These are phyloP conservation scores for Rhizoclosmatium globosum DNA, from an alignment of 192 early-diverging fungal genomes.

Conservation along the genomic window DNA sequence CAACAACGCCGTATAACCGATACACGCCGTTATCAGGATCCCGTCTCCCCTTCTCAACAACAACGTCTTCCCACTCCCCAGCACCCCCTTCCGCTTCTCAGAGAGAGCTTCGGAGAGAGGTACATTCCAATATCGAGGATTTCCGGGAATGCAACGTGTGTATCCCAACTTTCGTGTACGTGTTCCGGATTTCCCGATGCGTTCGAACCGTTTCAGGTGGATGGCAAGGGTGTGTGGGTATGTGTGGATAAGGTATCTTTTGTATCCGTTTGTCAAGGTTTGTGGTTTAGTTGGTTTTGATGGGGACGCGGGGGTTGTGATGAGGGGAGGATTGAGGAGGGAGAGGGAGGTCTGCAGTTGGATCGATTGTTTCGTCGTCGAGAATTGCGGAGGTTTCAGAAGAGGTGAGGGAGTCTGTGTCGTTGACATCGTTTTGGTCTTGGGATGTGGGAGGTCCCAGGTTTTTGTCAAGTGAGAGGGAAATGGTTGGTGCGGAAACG, in stretches of 20 bases:
- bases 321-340: neutral
- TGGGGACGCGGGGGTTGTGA: neutral
- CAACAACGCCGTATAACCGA: conserved; percentile 54
- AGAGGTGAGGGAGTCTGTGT: no score
- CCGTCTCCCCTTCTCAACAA: neutral
- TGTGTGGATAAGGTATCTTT: conserved; percentile 55
- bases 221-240: conserved; percentile 52
- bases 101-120: conserved; percentile 41
- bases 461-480: no score
- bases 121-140: conserved; percentile 45
- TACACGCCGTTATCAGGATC: conserved; percentile 43
- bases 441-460: no score
- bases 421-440: no score
- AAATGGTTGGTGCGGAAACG: neutral
- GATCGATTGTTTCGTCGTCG: neutral
- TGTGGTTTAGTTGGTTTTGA: neutral
- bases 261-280: conserved; percentile 46
- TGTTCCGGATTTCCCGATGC: conserved; percentile 22
- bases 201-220: conserved; percentile 58
- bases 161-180: conserved; percentile 46
- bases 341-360: neutral
- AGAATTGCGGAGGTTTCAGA: neutral
- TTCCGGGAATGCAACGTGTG: conserved; percentile 50
- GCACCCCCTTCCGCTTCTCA: conserved; percentile 21
- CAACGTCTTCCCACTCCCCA: no score